Base-by-base conservation (phyloP, 805 yeast species). In the Yarrowia osloensis region DNA sequence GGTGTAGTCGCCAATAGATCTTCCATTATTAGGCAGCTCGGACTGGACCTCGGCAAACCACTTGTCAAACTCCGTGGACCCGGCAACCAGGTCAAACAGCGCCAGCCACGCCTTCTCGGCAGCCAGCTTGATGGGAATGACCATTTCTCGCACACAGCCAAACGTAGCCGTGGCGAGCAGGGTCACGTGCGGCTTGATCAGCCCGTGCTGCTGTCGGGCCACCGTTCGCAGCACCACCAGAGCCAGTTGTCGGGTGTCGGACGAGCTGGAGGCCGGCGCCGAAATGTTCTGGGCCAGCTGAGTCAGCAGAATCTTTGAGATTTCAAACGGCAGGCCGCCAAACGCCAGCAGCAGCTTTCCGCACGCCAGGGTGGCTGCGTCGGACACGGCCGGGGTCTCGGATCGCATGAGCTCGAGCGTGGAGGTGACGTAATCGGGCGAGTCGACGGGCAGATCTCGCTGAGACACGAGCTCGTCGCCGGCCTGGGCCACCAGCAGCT, bases 61-160 rank as follows among this genome's bases (percentile, higher is more conserved):
- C 12, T 73, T 72, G 66, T 82, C 83, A 79, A 90, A 91, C 28
- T 77, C 74, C 0, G 69, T 76, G 78, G 83, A 75, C 70, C 89
- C 97, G 29, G 88, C 90, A 35, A 90, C 88, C 71, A 94, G 79
- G 57, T 84, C 81, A 77, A 92, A 88, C 19, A 91, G 74, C 1
- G 90, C 85, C 70, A 93, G 75, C 76, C 84, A 92, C 0, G 96
- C 92, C 79, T 91, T 91, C 76, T 94, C 99, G 8, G 97, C 97
- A 1, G 98, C 97, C 69, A 94, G 81, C 73, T 92, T 93, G 71
- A 94, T 88, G 4, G 99, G 98, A 73, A 94, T 91, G 57, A 90
- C 81, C n/a, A 87, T 82, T 73, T 93, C 97, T 70, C 99, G 83
- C 46, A 94, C 88, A 75, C 95, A 88, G 0, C 88, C 80, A 75